Evolutionary conservation across 768 basidiomycete genomes (phyloP).

Genomic region (Hericium erinaceus): DNA sequence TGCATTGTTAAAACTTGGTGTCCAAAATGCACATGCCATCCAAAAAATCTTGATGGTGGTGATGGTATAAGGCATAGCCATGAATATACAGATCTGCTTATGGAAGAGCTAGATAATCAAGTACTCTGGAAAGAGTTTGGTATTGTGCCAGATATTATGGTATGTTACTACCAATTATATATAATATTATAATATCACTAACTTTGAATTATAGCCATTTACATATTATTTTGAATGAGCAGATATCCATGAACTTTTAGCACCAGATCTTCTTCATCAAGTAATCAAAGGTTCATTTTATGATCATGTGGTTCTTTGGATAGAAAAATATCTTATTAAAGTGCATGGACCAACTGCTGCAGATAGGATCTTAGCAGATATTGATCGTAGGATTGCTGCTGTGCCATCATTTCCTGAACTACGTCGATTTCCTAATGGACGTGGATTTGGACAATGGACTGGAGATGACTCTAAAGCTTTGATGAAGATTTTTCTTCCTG

Average conservation of each 20-base stretch:
- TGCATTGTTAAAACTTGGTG: constrained; percentile 23
- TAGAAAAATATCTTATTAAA: constrained; percentile 16
- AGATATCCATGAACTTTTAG: constrained; percentile 22
- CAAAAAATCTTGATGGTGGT: background rate
- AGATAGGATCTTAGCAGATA: constrained; percentile 19
- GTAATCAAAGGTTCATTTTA: constrained; percentile 26
- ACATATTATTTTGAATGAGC: constrained; percentile 23
- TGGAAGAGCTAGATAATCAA: constrained; percentile 17
- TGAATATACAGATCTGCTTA: constrained; percentile 2
- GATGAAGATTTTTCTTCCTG: constrained; percentile 16
- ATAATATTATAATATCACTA: background rate
- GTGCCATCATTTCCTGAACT: constrained; percentile 8
- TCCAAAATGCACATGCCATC: constrained; percentile 13
- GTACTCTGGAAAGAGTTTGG: constrained; percentile 12
- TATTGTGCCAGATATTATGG: constrained; percentile 17
- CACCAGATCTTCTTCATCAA: constrained; percentile 24
- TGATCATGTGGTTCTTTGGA: constrained; percentile 28
- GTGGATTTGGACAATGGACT: constrained; percentile 8
- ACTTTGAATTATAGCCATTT: constrained; percentile 20
- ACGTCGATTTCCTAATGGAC: constrained; percentile 9
- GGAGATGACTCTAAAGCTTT: constrained; percentile 17
- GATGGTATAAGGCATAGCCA: background rate
- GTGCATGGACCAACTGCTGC: constrained; percentile 10
- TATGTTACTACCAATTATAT: constrained; percentile 4
- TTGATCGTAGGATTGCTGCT: constrained; percentile 21